Evolutionary conservation across 2,329 filamentous ascomycete species (phyloP), one percentile per base, ranked within the genome.

Genomic region (Mycosphaerella arachidis): DNA sequence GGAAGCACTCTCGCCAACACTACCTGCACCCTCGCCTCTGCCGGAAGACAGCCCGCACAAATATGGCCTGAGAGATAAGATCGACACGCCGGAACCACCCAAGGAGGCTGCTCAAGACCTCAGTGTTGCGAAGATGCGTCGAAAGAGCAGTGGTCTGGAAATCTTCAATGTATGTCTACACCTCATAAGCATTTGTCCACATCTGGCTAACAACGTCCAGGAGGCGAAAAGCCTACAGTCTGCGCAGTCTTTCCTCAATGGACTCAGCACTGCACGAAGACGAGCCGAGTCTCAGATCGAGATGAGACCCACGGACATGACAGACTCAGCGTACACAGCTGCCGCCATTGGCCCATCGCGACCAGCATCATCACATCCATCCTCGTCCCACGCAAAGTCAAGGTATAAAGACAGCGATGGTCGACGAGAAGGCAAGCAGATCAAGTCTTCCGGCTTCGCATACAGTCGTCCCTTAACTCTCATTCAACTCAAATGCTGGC

Each of bases 41-140:
- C 70, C 70, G 48, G 70, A 72, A 61, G 71, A 73, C 55, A 72
- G 70, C 53, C 71, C 71, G 18, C 71, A 73, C 61, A 72, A 73
- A 62, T 73, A 73, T 59, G 71, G 71, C 29, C 54, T 73, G 59
- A 61, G 66, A 60, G 70, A 73, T 59, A 62, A 66, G 55, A 68
- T 71, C 62, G 68, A 72, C 46, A 72, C 70, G 9, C 70, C 71
- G 12, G 68, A 72, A 48, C 53, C 65, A 40, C 66, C 69, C 29
- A 35, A 52, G 30, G 61, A 64, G 43, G 60, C 40, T 24, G 48
- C 64, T 6, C 57, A 65, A 29, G 61, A 69, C 1, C 61, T 67
- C 30, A 62, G 61, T 48, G 46, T 67, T 3, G 57, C 63, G 6
- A 71, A 66, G 48, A 68, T 70, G 29, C 59, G 66, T 40, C 68